phyloP scores from a whole-genome alignment of 345 rosid species.

The Moringa oleifera region DNA sequence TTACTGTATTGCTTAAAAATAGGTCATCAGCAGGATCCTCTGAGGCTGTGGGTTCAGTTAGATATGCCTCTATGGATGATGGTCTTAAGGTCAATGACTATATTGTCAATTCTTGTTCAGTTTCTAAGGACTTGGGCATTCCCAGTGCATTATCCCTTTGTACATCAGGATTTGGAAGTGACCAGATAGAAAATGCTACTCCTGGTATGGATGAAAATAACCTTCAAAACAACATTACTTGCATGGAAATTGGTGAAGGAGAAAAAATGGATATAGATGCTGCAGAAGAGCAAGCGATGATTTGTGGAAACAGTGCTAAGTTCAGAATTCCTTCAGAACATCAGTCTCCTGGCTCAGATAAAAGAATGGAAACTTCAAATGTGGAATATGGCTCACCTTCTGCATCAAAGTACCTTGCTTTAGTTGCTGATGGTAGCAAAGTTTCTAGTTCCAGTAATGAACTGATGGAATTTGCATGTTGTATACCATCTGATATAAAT shows the following conservation, averaged over 20 bases:
- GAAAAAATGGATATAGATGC: slow-evolving; percentile 19
- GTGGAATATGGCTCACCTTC: slow-evolving; percentile 28
- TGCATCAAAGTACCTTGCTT: slow-evolving; percentile 21
- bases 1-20: slow-evolving; percentile 19
- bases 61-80: slow-evolving; percentile 25
- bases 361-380: slow-evolving; percentile 19
- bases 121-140: slow-evolving; percentile 22
- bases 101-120: slow-evolving; percentile 22
- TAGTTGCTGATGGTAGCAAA: slow-evolving; percentile 25
- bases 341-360: slow-evolving; percentile 18
- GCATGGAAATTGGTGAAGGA: slow-evolving; percentile 23
- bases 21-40: slow-evolving; percentile 27
- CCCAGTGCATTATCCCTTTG: slow-evolving; percentile 17
- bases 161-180: slow-evolving; percentile 19
- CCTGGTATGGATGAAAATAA: slow-evolving; percentile 19
- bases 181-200: slow-evolving; percentile 22
- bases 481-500: slow-evolving; percentile 30
- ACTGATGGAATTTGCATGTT: slow-evolving; percentile 26
- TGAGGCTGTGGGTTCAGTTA: slow-evolving; percentile 22
- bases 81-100: slow-evolving; percentile 16
- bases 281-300: slow-evolving; percentile 25
- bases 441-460: slow-evolving; percentile 33
- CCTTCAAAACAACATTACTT: slow-evolving; percentile 21
- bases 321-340: slow-evolving; percentile 23
- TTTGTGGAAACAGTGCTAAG: slow-evolving; percentile 19